Evolutionary conservation across 2,329 filamentous ascomycete species (phyloP), one percentile per base, ranked within the genome.

Genomic region (Diaporthe longicolla): DNA sequence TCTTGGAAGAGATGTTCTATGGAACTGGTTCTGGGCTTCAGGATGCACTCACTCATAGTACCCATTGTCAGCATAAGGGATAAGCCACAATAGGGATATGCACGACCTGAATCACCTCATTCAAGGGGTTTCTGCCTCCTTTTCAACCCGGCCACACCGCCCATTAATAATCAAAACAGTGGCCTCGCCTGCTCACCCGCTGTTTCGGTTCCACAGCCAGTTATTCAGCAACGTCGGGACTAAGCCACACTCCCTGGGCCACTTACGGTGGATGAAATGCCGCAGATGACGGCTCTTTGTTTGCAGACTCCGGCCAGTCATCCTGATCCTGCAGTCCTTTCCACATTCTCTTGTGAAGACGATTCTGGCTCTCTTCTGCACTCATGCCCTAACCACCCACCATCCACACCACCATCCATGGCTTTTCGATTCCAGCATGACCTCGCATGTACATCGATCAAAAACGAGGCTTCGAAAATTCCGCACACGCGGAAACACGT

Each of bases 91-190:
- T 68, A 40, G 48, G 29, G 48, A 68, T 68, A 13, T 17, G 32
- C 63, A 37, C 7, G 19, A 19, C 63, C 48, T 54, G 32, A 24
- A 37, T 37, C 29, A 40, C 11, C 32, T 37, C 45, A 52, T 26
- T 13, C 29, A 37, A 37, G 29, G 63, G 48, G 29, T 7, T 2
- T 10, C 43, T 11, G 29, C 45, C 63, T 40, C 32, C 45, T 35
- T 68, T 68, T 24, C 29, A 29, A 13, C 32, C 63, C 63, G 63
- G 63, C 21, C 48, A 54, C 63, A 68, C 63, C 63, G 63, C 63
- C 48, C 48, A 21, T 54, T 40, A 37, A 68, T 40, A 37, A 68
- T 68, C 63, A 54, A 54, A 54, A 26, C 29, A 35, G 45, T 32
- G 24, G 21, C 45, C 45, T 50, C 45, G 45, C 45, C 21, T 50